Evolutionary conservation across 768 basidiomycete species (phyloP), one percentile per base, ranked within the genome.

Genomic region (Kwoniella sp.): DNA sequence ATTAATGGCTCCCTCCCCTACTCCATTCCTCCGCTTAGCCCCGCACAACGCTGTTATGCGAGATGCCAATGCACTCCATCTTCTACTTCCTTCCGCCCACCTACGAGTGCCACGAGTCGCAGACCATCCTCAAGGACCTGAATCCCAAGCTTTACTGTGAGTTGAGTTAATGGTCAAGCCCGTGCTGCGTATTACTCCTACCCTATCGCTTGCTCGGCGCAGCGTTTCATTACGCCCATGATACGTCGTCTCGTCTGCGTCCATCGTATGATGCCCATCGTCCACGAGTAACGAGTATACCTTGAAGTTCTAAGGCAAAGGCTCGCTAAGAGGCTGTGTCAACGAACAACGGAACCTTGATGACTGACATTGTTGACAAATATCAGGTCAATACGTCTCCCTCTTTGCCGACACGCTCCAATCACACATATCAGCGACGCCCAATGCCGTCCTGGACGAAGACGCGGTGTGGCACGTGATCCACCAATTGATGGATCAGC

Each of bases 61-160:
- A 95, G 68, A 84, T 96, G 38, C 86, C 89, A 0, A 71, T 76
- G 0, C 82, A 87, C 25, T 88, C 87, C 0, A 86, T 89, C 0
- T 95, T 88, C 79, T 87, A 95, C 81, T 97, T 96, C 78, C 78
- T 86, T 20, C 85, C 87, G 2, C 91, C 91, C 0, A 82, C 89
- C 57, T 84, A 87, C 61, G 56, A 80, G 0, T 83, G 85, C 0
- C 78, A 85, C 0, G 87, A 88, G 61, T 88, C 91, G 0, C 74
- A 80, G 55, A 79, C 74, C 86, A 88, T 65, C 8, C 26, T 65
- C 7, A 65, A 59, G 37, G 63, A 65, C 34, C 63, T 65, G 2
- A 65, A 54, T 25, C 20, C 34, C n/a, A 52, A 57, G 31, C 22
- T 65, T 28, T 65, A 65, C 52, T 65, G 63, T 65, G 38, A 53